Evolutionary conservation across 208 protist species (phyloP), one percentile per base, ranked within the genome.

Genomic region (Trichomonas gallinae): DNA sequence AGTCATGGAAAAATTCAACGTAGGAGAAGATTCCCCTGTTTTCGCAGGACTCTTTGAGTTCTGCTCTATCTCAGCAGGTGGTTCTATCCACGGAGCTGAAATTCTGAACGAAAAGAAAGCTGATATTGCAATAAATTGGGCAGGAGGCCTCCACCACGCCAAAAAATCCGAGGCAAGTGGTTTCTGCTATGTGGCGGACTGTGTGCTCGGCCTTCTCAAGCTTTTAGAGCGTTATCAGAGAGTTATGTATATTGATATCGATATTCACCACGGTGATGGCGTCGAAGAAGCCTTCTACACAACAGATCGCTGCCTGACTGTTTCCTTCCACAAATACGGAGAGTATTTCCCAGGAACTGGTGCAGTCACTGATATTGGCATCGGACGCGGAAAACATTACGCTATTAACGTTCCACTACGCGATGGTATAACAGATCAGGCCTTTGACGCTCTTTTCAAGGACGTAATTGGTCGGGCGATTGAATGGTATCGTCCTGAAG

Each of bases 311-410:
- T 21, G 99, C 3, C 98, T 99, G 97, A 99, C 98, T 23, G 97
- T 99, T 26, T 98, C 98, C 23, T 99, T 99, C 97, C 99, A 99
- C 97, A 98, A 99, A 96, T 98, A 98, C 96, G 98, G 98, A 49
- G 98, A 98, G 36, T 99, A 99, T 97, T 99, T 99, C 97, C 99
- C 99, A n/a, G 98, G 99, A 63, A 99, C 99, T 34, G 99, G 99
- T 40, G 97, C 98, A 72, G 91, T 98, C 6, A 97, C 97, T n/a
- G 98, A 99, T 97, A 98, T 98, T 96, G 99, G 99, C n/a, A 96
- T 72, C 21, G 97, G 97, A 15, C 97, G 97, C 42, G 98, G 98
- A 38, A 98, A 98, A 89, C 96, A 98, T 85, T 98, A 98, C 96
- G 93, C 98, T 9, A 42, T 99, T 10, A 99, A 99, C 97, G 98